Evolutionary conservation across 345 rosid genomes (phyloP).

Genomic region (Rubroshorea leprosula): DNA sequence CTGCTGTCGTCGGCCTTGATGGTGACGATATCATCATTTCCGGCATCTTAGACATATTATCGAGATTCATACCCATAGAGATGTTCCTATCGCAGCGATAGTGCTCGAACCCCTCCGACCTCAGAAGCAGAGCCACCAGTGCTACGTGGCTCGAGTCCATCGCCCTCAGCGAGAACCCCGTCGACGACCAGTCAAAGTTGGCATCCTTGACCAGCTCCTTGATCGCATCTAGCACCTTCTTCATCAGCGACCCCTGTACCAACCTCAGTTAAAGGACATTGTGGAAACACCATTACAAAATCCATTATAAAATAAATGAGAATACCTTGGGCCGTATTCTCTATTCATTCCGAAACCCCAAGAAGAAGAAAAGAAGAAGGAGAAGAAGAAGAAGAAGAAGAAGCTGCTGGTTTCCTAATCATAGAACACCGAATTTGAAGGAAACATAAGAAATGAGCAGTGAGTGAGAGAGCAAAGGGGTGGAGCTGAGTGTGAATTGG

Average conservation of each 20-base stretch:
- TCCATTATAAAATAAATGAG: too few relatives aligned
- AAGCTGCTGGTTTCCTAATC: too few relatives aligned
- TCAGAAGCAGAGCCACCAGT: conserved; percentile 75
- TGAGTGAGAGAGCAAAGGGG: too few relatives aligned
- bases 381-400: too few relatives aligned
- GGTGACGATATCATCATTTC: conserved; percentile 95
- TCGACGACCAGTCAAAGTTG: conserved; percentile 94
- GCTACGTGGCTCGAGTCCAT: conserved; percentile 99
- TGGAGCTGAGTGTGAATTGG: too few relatives aligned
- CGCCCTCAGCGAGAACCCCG: conserved; percentile 93
- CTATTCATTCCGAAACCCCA: conserved; percentile 37
- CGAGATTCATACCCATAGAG: conserved; percentile 96
- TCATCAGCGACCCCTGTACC: conserved; percentile 88
- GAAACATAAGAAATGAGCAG: too few relatives aligned
- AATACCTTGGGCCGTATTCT: conserved; percentile 21
- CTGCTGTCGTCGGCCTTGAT: conserved; percentile 94
- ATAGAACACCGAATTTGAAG: too few relatives aligned
- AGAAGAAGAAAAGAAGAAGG: too few relatives aligned
- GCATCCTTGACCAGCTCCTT: conserved; percentile 96
- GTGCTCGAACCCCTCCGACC: conserved; percentile 98
- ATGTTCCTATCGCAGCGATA: conserved; percentile 90
- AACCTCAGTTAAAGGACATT: too few relatives aligned
- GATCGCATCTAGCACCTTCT: conserved; percentile 89
- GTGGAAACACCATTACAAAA: too few relatives aligned
- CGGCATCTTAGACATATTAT: conserved; percentile 94